A percentile compares a stretch with the other conserved stretches of the same genome.
phyloP scores from a whole-genome alignment of 345 rosid species.

The Melastoma malabathricum region DNA sequence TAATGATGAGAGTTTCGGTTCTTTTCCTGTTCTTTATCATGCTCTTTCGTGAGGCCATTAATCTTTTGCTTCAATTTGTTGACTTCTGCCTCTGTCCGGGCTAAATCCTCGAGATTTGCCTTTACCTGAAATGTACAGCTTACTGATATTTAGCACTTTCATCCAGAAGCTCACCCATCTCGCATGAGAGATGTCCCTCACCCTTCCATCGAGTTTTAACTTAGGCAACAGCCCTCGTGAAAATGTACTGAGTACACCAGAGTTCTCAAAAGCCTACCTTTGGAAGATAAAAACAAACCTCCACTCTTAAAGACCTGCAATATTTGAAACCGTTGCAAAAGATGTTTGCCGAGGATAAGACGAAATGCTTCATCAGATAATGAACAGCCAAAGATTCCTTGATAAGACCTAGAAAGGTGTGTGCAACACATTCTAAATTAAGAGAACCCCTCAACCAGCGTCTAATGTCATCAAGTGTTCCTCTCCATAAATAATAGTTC shows the following conservation, averaged over 20 bases:
- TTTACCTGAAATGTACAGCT: slow-evolving; percentile 29
- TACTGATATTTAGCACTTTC: slow-evolving; percentile 11
- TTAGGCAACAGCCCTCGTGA: slow-evolving; percentile 22
- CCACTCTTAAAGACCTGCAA: slow-evolving; percentile 84
- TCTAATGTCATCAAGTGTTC: no score
- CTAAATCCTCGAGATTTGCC: slow-evolving; percentile 54
- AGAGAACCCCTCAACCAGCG: no score
- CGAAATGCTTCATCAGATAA: no score
- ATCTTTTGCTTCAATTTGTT: slow-evolving; percentile 44
- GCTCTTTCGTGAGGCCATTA: slow-evolving; percentile 43
- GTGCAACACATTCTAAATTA: no score
- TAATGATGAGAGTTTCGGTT: slow-evolving; percentile 24
- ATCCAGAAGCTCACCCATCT: slow-evolving; percentile 7
- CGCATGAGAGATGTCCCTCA: slow-evolving; percentile 11
- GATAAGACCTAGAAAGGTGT: no score
- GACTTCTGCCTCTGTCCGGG: slow-evolving; percentile 47
- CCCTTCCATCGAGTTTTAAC: slow-evolving; percentile 44
- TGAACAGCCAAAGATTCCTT: no score
- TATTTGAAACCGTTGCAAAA: neutral
- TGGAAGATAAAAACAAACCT: slow-evolving; percentile 65
- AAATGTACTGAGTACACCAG: neutral
- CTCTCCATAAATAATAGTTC: no score
- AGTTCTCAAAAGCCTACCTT: slow-evolving; percentile 30
- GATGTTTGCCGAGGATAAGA: neutral
- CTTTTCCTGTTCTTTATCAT: slow-evolving; percentile 29